Evolutionary conservation across 1,139 yeast genomes (phyloP).

Genomic region (Lodderomyces metapsilosis): DNA sequence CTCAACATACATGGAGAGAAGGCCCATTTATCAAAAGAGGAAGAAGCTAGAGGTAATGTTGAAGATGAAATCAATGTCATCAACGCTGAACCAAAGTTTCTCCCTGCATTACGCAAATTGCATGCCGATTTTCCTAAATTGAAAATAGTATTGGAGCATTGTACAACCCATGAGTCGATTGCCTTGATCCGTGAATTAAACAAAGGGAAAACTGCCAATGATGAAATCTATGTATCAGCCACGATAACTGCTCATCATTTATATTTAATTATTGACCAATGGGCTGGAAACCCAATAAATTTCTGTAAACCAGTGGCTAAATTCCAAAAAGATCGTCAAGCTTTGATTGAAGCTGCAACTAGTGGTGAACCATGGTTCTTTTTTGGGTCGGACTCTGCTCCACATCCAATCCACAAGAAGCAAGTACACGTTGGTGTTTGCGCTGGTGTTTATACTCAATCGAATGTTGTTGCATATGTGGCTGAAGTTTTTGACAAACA

Average conservation of each 20-base stretch:
- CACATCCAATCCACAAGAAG: conserved; percentile 83
- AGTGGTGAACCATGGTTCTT: conserved; percentile 92
- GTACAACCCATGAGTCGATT: conserved; percentile 88
- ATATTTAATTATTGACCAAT: conserved; percentile 81
- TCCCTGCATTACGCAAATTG: conserved; percentile 84
- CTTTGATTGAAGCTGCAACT: conserved; percentile 82
- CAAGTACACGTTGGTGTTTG: conserved; percentile 81
- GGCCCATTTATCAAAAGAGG: conserved; percentile 57
- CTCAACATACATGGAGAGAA: conserved; percentile 95
- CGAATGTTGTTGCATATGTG: conserved; percentile 75
- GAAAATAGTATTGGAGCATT: conserved; percentile 89
- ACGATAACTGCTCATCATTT: conserved; percentile 96
- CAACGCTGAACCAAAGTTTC: conserved; percentile 89
- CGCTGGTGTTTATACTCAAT: conserved; percentile 95
- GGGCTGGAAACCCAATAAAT: conserved; percentile 96
- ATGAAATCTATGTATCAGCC: conserved; percentile 69
- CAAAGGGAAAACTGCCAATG: conserved; percentile 38
- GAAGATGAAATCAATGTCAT: conserved; percentile 69
- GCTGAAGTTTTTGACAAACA: conserved; percentile 80
- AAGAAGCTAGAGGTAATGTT: conserved; percentile 18
- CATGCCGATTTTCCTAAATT: conserved; percentile 83
- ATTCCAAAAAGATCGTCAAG: conserved; percentile 77
- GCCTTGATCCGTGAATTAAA: conserved; percentile 74
- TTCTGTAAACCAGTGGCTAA: conserved; percentile 98
- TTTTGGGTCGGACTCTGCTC: conserved; percentile 97